A percentile compares a stretch with the other conserved stretches of the same genome.
Evolutionary conservation across 768 basidiomycete species (phyloP).

Genomic region (Kwoniella sp.): DNA sequence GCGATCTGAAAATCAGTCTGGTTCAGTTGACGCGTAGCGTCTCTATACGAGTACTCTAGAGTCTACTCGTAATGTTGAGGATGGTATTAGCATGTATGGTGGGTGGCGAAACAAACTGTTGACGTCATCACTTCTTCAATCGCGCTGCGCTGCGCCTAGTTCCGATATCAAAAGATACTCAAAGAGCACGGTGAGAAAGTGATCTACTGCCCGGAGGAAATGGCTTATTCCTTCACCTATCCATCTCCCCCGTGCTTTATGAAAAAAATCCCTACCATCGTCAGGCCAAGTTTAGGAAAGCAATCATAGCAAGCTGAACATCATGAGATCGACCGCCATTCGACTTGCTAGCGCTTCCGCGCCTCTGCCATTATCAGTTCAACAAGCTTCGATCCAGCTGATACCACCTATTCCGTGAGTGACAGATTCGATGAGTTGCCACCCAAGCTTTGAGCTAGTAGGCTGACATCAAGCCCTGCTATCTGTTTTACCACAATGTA

Average conservation of each 20-base stretch:
- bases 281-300: too few relatives aligned
- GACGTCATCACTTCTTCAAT: not conserved
- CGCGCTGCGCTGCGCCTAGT: not conserved
- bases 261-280: too few relatives aligned
- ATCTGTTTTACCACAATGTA: not conserved
- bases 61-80: too few relatives aligned
- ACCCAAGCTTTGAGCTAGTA: too few relatives aligned
- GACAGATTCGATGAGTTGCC: not conserved
- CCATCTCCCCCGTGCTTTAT: too few relatives aligned
- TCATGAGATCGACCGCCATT: constrained; percentile 36
- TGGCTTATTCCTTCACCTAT: too few relatives aligned
- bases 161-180: not conserved
- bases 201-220: too few relatives aligned
- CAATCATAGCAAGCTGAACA: not conserved
- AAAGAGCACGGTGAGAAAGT: not conserved
- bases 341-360: constrained; percentile 63
- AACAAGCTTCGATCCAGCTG: constrained; percentile 67
- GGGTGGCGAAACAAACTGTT: not conserved
- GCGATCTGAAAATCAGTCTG: too few relatives aligned
- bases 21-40: too few relatives aligned
- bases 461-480: not conserved
- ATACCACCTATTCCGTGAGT: constrained; percentile 82
- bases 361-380: constrained; percentile 64
- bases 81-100: too few relatives aligned
- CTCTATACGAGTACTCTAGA: too few relatives aligned